A percentile compares a stretch with the other conserved stretches of the same genome.
Conservation (phyloP, 2,329 filamentous ascomycete species). For the Samsoniella hepiali region DNA sequence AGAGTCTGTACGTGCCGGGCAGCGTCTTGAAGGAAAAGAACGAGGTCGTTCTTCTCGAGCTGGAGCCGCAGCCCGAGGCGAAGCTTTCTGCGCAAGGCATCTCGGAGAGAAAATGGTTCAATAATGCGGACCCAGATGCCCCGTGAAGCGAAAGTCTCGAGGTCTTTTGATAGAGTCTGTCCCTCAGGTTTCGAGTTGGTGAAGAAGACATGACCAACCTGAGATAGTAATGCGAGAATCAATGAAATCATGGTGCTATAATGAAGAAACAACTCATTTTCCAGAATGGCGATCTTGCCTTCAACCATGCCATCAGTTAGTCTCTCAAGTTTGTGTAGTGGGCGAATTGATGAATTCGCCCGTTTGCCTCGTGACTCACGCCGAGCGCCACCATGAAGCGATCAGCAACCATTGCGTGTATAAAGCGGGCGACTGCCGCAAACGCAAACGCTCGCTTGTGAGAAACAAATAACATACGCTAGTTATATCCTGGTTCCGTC, state of each 20-base stretch:
- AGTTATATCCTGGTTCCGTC: too few species aligned
- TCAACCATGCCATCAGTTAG: too few species aligned
- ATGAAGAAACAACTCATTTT: too few species aligned
- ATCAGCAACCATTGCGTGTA: neutral
- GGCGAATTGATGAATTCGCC: neutral
- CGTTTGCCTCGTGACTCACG: constrained; percentile 3
- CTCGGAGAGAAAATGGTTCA: constrained; percentile 20
- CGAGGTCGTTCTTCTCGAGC: constrained; percentile 40
- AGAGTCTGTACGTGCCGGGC: constrained; percentile 45
- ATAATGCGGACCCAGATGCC: constrained; percentile 17
- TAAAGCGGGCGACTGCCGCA: neutral
- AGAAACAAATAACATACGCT: too few species aligned
- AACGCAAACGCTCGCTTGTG: too few species aligned
- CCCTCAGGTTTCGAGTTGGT: too few species aligned
- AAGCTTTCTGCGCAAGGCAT: constrained; percentile 15
- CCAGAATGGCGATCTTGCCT: too few species aligned
- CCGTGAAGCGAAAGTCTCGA: neutral
- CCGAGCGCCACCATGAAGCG: neutral
- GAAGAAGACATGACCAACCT: neutral
- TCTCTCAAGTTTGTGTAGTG: neutral
- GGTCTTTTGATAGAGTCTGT: too few species aligned
- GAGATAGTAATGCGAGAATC: neutral
- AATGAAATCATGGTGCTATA: too few species aligned
- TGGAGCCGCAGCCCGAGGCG: constrained; percentile 34
- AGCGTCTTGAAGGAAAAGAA: constrained; percentile 37